Percentiles rank a stretch among this genome's conserved stretches.
Conservation (phyloP, 495 filamentous ascomycete species). For the Jackrogersella minutella region DNA sequence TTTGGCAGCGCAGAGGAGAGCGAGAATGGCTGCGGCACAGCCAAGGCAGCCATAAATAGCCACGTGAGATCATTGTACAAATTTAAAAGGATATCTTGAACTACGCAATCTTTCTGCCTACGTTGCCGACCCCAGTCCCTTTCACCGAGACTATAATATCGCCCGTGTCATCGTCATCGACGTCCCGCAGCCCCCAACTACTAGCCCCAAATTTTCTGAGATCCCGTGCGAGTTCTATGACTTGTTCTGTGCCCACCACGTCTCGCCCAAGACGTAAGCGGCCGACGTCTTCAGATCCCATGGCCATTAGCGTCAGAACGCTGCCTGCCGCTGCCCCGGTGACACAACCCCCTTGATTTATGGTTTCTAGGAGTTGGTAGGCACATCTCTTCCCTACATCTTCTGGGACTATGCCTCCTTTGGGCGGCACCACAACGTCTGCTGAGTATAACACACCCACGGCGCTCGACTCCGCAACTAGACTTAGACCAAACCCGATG, state of each 20-base stretch:
- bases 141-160: slow-evolving; percentile 91
- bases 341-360: slow-evolving; percentile 84
- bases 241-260: slow-evolving; percentile 78
- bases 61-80: slow-evolving; percentile 37
- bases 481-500: slow-evolving; percentile 87
- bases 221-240: slow-evolving; percentile 82
- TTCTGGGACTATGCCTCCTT: slow-evolving; percentile 84
- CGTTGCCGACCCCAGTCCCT: slow-evolving; percentile 93
- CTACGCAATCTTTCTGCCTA: slow-evolving; percentile 92
- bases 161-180: slow-evolving; percentile 67
- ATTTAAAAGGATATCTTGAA: slow-evolving; percentile 41
- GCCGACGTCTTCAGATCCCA: slow-evolving; percentile 78
- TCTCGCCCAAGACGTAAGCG: slow-evolving; percentile 70
- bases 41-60: slow-evolving; percentile 39
- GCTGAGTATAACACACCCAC: slow-evolving; percentile 82
- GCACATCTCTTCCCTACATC: slow-evolving; percentile 89
- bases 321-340: slow-evolving; percentile 71
- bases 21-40: slow-evolving; percentile 44
- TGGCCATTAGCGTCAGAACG: slow-evolving; percentile 90
- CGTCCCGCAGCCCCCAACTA: slow-evolving; percentile 82
- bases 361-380: slow-evolving; percentile 83
- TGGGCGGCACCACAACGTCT: slow-evolving; percentile 81
- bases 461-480: slow-evolving; percentile 90
- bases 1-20: slow-evolving; percentile 54
- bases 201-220: slow-evolving; percentile 83